Percentiles rank a stretch among this genome's conserved stretches.
Evolutionary conservation across 371 early-diverging fungal species (phyloP).

Genomic region (Mucor ambiguus): DNA sequence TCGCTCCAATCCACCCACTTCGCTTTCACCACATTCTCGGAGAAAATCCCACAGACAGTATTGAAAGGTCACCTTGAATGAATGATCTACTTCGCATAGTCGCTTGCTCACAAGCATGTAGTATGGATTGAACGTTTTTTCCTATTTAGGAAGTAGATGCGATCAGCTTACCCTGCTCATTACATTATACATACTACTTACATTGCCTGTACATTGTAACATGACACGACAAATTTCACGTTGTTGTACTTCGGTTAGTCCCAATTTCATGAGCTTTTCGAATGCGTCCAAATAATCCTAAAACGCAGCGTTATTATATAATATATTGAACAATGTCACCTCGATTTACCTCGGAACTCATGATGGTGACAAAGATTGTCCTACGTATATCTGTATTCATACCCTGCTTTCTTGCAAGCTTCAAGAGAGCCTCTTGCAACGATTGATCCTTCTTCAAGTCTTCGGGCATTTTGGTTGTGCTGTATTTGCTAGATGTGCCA

Average conservation of each 20-base stretch:
- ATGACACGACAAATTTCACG: constrained; percentile 94
- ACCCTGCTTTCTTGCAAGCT: constrained; percentile 81
- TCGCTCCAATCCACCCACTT: constrained; percentile 76
- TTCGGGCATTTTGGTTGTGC: constrained; percentile 34
- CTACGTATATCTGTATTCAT: constrained; percentile 97
- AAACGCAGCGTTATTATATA: not conserved
- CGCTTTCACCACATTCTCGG: constrained; percentile 75
- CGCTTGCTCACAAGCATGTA: constrained; percentile 85
- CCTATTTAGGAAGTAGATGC: constrained; percentile 48
- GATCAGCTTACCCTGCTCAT: not conserved
- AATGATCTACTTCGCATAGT: constrained; percentile 76
- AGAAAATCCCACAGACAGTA: constrained; percentile 94
- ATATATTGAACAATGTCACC: not conserved
- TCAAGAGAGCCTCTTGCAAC: constrained; percentile 66
- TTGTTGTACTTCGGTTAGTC: constrained; percentile 87
- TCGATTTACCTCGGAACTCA: constrained; percentile 80
- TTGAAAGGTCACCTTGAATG: constrained; percentile 91
- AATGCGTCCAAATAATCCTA: constrained; percentile 94
- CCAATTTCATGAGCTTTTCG: constrained; percentile 81
- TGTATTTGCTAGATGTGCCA: constrained; percentile 51
- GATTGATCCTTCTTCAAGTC: constrained; percentile 51
- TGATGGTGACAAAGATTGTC: constrained; percentile 89
- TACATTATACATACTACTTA: constrained; percentile 31
- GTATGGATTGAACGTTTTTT: constrained; percentile 92
- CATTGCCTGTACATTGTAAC: constrained; percentile 86